Conservation (phyloP, 495 filamentous ascomycete genomes). For the Rhypophila decipiens region DNA sequence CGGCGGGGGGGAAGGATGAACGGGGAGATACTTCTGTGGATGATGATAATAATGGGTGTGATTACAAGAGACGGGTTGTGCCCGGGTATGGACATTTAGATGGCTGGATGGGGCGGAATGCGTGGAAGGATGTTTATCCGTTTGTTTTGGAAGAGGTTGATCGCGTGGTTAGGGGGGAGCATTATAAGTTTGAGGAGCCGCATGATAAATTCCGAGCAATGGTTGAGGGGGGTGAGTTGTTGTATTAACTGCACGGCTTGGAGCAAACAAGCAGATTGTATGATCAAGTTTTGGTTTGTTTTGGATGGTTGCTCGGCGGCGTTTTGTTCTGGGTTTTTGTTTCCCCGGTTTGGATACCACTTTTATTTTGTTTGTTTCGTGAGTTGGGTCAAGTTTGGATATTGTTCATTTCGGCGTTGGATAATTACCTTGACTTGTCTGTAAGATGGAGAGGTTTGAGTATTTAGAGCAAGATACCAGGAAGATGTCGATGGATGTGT, state of each 20-base stretch:
- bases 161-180: slow-evolving; percentile 35
- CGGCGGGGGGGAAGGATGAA: slow-evolving; percentile 9
- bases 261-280: too few species aligned
- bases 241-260: slow-evolving; percentile 30
- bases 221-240: slow-evolving; percentile 33
- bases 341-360: too few species aligned
- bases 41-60: slow-evolving; percentile 17
- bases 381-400: too few species aligned
- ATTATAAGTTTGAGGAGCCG: slow-evolving; percentile 35
- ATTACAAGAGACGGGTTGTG: slow-evolving; percentile 49
- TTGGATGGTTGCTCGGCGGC: too few species aligned
- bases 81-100: slow-evolving; percentile 64
- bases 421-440: too few species aligned
- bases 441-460: too few species aligned
- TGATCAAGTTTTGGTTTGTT: too few species aligned
- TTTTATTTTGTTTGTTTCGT: too few species aligned
- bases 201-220: slow-evolving; percentile 34
- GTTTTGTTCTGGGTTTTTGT: too few species aligned
- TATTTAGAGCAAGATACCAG: too few species aligned
- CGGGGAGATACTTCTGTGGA: slow-evolving; percentile 9
- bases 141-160: slow-evolving; percentile 51
- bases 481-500: too few species aligned
- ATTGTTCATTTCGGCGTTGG: too few species aligned
- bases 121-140: slow-evolving; percentile 58
- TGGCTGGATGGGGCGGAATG: slow-evolving; percentile 58